A percentile compares a stretch with the other conserved stretches of the same genome.
These are phyloP conservation scores for Pseudonitzschia delicatissima DNA, from an alignment of 108 stramenopile species.

Conservation along the genomic window DNA sequence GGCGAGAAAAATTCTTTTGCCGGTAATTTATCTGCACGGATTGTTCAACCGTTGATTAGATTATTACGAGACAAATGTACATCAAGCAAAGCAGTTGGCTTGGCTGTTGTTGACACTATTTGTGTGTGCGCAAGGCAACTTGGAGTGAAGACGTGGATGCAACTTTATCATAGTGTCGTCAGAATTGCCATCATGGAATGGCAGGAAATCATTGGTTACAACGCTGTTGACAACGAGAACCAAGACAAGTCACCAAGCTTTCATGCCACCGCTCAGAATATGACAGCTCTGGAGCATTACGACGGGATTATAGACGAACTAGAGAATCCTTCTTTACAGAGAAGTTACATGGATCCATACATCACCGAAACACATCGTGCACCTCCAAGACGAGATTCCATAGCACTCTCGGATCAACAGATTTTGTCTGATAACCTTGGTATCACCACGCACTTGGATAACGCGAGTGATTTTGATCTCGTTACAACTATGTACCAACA, in stretches of 20 bases:
- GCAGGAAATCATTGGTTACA: conserved; percentile 30
- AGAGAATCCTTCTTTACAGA: conserved; percentile 15
- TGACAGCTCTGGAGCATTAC: conserved; percentile 30
- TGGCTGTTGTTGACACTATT: conserved; percentile 64
- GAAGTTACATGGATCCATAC: conserved; percentile 28
- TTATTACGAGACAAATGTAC: conserved; percentile 51
- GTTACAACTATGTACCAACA: conserved; percentile 14
- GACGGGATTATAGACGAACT: conserved; percentile 48
- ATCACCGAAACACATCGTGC: conserved; percentile 4
- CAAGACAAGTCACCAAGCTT: neutral
- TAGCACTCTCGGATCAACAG: conserved; percentile 19
- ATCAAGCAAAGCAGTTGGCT: conserved; percentile 49
- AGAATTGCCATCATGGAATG: conserved; percentile 48
- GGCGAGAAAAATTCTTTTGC: conserved; percentile 35
- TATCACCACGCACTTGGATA: conserved; percentile 37
- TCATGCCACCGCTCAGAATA: neutral
- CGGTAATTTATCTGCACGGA: conserved; percentile 64
- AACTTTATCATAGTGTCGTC: conserved; percentile 66
- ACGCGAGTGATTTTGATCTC: conserved; percentile 13
- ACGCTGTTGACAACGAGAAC: conserved; percentile 4
- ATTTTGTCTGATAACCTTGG: conserved; percentile 36
- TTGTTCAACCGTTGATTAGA: conserved; percentile 77
- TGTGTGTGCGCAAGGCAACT: conserved; percentile 74
- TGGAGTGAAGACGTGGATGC: conserved; percentile 62
- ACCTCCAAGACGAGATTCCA: conserved; percentile 18